These are phyloP conservation scores for Thielaviopsis cerberus DNA, from an alignment of 2,329 filamentous ascomycete genomes.

Conservation along the genomic window DNA sequence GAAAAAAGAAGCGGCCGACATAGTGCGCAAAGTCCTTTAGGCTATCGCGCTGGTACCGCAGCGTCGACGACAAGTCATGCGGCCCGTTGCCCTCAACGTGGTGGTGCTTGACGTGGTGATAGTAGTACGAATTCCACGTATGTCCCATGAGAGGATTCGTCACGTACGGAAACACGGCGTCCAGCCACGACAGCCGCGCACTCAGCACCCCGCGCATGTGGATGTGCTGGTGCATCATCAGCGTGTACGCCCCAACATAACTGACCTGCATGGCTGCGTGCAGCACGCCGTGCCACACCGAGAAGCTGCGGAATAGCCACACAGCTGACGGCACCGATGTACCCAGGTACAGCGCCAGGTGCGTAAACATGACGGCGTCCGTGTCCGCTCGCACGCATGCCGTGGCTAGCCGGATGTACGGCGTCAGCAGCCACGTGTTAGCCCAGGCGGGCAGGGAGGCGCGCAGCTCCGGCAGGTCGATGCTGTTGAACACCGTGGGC, in stretches of 20 bases:
- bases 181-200: slow-evolving; percentile 35
- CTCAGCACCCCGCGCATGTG: slow-evolving; percentile 53
- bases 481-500: slow-evolving; percentile 26
- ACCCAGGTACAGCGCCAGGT: slow-evolving; percentile 51
- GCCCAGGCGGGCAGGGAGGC: slow-evolving; percentile 21
- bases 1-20: slow-evolving; percentile 51
- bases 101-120: slow-evolving; percentile 74
- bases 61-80: slow-evolving; percentile 41
- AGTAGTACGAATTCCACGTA: slow-evolving; percentile 72
- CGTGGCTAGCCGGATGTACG: slow-evolving; percentile 39
- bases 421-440: slow-evolving; percentile 33
- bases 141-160: slow-evolving; percentile 62
- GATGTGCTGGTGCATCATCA: slow-evolving; percentile 75
- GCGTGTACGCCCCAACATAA: slow-evolving; percentile 56
- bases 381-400: slow-evolving; percentile 43
- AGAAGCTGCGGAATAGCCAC: slow-evolving; percentile 46
- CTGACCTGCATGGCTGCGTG: slow-evolving; percentile 48
- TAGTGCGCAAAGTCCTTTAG: slow-evolving; percentile 50
- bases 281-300: slow-evolving; percentile 45
- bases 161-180: slow-evolving; percentile 52
- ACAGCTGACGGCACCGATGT: slow-evolving; percentile 53
- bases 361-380: slow-evolving; percentile 62
- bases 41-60: slow-evolving; percentile 57
- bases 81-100: slow-evolving; percentile 31
- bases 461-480: slow-evolving; percentile 22